Evolutionary conservation across 129 eudicot species (phyloP).

Genomic region (Centaurea solstitialis): DNA sequence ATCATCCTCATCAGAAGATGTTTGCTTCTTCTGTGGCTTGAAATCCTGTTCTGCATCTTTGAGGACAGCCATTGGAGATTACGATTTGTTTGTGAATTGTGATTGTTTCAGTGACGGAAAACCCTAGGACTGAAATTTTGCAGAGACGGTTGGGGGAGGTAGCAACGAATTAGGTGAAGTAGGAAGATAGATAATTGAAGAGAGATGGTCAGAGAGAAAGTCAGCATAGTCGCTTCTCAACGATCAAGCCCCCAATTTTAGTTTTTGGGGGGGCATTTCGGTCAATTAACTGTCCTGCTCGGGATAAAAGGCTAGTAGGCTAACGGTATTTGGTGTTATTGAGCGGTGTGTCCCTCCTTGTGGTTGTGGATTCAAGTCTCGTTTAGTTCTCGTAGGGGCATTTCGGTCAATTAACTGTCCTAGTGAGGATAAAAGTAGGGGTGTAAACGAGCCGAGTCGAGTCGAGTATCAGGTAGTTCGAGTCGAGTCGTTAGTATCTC

Average conservation of each 20-base stretch:
- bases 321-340: no score
- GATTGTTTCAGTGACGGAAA: constrained; percentile 21
- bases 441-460: no score
- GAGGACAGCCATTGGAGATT: constrained; percentile 50
- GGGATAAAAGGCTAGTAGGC: no score
- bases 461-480: no score
- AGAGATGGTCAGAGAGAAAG: constrained; percentile 6
- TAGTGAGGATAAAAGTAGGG: no score
- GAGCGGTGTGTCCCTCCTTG: no score
- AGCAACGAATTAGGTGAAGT: constrained; percentile 19
- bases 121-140: constrained; percentile 21
- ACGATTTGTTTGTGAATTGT: constrained; percentile 2
- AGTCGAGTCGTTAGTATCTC: no score
- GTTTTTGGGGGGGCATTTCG: background rate
- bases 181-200: constrained; percentile 2
- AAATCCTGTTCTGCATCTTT: constrained; percentile 61
- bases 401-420: no score
- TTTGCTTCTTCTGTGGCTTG: constrained; percentile 65
- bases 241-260: background rate
- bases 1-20: constrained; percentile 65
- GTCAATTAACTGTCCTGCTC: background rate
- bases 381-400: no score
- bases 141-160: constrained; percentile 18
- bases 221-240: constrained; percentile 1
- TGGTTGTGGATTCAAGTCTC: no score